phyloP scores from a whole-genome alignment of 2,329 filamentous ascomycete genomes.

The Thelonectria blattea region DNA sequence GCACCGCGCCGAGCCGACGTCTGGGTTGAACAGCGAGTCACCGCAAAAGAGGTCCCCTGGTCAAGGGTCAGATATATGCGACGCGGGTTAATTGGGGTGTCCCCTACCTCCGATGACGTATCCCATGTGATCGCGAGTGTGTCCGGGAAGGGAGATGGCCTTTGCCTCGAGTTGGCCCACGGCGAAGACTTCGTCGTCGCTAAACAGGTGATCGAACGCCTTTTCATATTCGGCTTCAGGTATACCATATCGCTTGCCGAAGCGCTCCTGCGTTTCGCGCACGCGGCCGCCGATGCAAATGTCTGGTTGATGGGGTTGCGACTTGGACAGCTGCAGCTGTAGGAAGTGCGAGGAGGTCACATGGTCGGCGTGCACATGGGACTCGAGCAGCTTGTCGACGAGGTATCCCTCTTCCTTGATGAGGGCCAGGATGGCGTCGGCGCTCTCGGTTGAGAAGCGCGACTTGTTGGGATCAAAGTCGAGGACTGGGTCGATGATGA shows the following conservation, averaged over 20 bases:
- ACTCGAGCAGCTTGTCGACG: slow-evolving; percentile 62
- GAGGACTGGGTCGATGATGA: slow-evolving; percentile 66
- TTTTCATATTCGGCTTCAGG: slow-evolving; percentile 46
- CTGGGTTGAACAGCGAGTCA: slow-evolving; percentile 57
- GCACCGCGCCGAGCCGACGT: slow-evolving; percentile 56
- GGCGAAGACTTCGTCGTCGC: slow-evolving; percentile 57
- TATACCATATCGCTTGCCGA: slow-evolving; percentile 56
- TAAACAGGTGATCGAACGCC: slow-evolving; percentile 59
- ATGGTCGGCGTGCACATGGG: slow-evolving; percentile 66
- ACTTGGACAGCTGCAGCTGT: slow-evolving; percentile 48
- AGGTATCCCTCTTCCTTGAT: slow-evolving; percentile 52
- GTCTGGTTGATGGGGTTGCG: slow-evolving; percentile 43
- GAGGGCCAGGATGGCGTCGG: slow-evolving; percentile 56
- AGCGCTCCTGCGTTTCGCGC: slow-evolving; percentile 53
- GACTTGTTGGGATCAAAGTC: slow-evolving; percentile 55
- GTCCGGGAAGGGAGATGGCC: slow-evolving; percentile 62
- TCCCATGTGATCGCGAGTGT: slow-evolving; percentile 66
- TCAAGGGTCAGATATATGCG: not conserved
- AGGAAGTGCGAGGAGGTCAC: slow-evolving; percentile 64
- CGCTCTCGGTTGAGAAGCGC: slow-evolving; percentile 54
- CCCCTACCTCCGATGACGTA: slow-evolving; percentile 56
- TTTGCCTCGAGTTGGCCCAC: slow-evolving; percentile 53
- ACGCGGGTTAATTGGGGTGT: not conserved
- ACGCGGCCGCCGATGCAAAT: slow-evolving; percentile 63
- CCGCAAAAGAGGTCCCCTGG: slow-evolving; percentile 53